Percentiles rank a stretch among this genome's conserved stretches.
Conservation (phyloP, 2,329 filamentous ascomycete genomes). For the Leptodontidium sp. region DNA sequence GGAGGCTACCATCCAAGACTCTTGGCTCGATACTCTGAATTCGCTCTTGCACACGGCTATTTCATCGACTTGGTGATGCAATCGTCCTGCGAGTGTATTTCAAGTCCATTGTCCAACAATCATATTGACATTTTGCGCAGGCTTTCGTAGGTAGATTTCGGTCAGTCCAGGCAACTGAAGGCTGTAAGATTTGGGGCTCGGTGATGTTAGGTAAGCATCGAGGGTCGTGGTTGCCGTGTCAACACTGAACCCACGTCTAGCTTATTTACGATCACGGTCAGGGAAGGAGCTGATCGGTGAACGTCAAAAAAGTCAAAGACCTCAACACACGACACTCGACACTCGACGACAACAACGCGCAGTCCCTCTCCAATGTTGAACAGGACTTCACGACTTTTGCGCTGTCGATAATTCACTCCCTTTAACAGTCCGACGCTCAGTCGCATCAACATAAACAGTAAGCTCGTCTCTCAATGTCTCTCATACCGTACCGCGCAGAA, state of each 20-base stretch:
- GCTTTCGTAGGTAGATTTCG: neutral
- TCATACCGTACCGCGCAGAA: conserved; percentile 5
- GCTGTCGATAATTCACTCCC: neutral
- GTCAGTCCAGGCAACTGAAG: conserved; percentile 5
- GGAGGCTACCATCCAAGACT: conserved; percentile 7
- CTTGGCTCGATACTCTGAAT: neutral
- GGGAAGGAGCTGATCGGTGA: conserved; percentile 6
- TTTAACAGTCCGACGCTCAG: neutral
- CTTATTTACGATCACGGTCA: conserved; percentile 22
- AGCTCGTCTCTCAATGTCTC: conserved; percentile 18
- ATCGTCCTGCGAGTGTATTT: conserved; percentile 16
- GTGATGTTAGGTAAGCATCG: conserved; percentile 17
- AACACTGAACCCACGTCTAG: conserved; percentile 17
- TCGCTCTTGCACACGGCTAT: neutral
- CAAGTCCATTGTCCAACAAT: conserved; percentile 19
- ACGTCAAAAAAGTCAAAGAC: neutral
- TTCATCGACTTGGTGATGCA: conserved; percentile 15
- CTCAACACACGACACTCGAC: conserved; percentile 7
- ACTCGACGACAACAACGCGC: neutral
- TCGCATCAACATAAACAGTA: conserved; percentile 18
- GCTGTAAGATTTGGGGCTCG: neutral
- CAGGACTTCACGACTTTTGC: neutral
- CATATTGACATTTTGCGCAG: conserved; percentile 4
- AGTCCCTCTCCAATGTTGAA: conserved; percentile 11
- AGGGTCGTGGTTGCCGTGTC: conserved; percentile 19